A percentile compares a stretch with the other conserved stretches of the same genome.
Conservation (phyloP, 2,329 filamentous ascomycete genomes). For the Aspergillus oerlinghausenensis region DNA sequence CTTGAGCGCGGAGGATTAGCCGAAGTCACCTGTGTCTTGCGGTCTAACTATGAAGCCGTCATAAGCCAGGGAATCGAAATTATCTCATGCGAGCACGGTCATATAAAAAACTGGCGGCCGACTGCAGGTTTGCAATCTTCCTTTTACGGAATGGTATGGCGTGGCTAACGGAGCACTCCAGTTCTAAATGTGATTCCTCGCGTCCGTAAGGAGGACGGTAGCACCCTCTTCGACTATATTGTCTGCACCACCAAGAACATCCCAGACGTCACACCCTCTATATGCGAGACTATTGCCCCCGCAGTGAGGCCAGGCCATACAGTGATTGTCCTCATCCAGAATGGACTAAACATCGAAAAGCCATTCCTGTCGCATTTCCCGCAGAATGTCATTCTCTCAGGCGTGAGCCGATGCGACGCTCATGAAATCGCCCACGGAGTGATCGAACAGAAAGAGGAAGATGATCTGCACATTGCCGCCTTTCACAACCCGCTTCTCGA, state of each 20-base stretch:
- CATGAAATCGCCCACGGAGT: slow-evolving; percentile 45
- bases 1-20: slow-evolving; percentile 50
- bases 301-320: slow-evolving; percentile 51
- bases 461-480: slow-evolving; percentile 48
- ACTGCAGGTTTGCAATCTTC: slow-evolving; percentile 25
- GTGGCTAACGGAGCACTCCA: slow-evolving; percentile 13
- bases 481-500: slow-evolving; percentile 31
- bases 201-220: slow-evolving; percentile 17
- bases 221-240: slow-evolving; percentile 50
- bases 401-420: slow-evolving; percentile 51
- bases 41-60: slow-evolving; percentile 53
- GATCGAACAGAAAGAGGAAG: slow-evolving; percentile 51
- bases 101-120: slow-evolving; percentile 47
- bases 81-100: slow-evolving; percentile 53
- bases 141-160: not conserved
- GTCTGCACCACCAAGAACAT: slow-evolving; percentile 58
- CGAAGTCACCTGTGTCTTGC: slow-evolving; percentile 51
- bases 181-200: slow-evolving; percentile 49
- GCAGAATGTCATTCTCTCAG: slow-evolving; percentile 49
- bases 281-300: slow-evolving; percentile 46
- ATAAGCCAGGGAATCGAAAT: slow-evolving; percentile 49
- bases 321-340: slow-evolving; percentile 56
- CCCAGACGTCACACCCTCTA: slow-evolving; percentile 49
- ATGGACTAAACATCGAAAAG: slow-evolving; percentile 60
- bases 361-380: slow-evolving; percentile 50